Evolutionary conservation across 1,139 yeast species (phyloP).

Genomic region (Yamadazyma mexicana): DNA sequence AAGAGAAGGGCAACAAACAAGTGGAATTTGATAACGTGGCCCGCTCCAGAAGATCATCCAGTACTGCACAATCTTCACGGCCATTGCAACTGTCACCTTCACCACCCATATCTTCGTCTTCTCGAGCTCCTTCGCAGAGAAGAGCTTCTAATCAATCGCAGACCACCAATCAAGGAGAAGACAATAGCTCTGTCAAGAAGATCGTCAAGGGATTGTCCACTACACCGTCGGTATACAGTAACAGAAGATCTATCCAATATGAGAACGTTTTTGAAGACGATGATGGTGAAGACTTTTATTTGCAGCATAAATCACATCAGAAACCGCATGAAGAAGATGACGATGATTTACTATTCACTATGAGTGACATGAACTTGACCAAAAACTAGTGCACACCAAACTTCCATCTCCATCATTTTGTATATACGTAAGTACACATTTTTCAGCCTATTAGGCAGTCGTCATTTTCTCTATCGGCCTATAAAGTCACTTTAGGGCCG

Average conservation of each 20-base stretch:
- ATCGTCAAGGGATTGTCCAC: conserved; percentile 36
- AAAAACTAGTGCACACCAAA: conserved; percentile 16
- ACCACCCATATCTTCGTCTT: background rate
- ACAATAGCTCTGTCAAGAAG: background rate
- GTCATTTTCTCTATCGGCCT: no score
- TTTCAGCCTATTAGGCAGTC: no score
- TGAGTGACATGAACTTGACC: conserved; percentile 80
- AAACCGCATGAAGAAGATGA: conserved; percentile 47
- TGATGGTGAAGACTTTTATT: conserved; percentile 29
- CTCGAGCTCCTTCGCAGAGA: background rate
- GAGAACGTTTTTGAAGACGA: conserved; percentile 56
- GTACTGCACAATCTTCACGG: background rate
- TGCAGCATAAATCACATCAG: conserved; percentile 9
- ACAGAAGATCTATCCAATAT: conserved; percentile 35
- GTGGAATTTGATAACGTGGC: conserved; percentile 6
- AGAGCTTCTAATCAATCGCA: conserved; percentile 8
- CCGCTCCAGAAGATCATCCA: conserved; percentile 1
- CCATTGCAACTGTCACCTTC: background rate
- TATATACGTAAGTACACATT: background rate
- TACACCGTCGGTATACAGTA: conserved; percentile 34
- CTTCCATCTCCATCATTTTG: background rate
- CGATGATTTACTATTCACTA: conserved; percentile 79
- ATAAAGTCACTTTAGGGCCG: no score
- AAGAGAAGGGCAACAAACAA: conserved; percentile 22
- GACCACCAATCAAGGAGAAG: conserved; percentile 3